Base-by-base conservation (phyloP, 2,329 filamentous ascomycete genomes). In the Coccinonectria pachysandricola region DNA sequence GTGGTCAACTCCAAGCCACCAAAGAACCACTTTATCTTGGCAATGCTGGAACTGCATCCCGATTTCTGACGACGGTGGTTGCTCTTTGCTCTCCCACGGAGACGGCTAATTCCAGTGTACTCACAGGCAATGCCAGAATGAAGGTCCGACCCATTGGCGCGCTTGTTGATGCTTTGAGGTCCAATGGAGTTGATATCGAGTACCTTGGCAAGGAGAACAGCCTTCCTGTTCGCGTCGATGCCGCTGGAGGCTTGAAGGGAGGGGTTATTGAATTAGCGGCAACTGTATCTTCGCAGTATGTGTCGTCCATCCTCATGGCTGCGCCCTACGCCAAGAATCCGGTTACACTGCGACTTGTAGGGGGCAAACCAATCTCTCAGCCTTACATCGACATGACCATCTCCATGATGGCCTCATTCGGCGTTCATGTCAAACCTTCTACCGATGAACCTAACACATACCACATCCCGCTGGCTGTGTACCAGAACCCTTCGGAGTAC, bases 321-420 rank as follows among this genome's bases (percentile, higher is more conserved):
- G 91, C 91, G 0, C 91, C 91, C 0, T 98, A 96, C 49, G 91
- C 91, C 23, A 95, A 94, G 59, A 77, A 86, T 36, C 83, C 88
- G 0, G 87, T 98, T 19, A 95, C 85, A 0, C 62, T 98, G 39
- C 79, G 78, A 20, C 68, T 98, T 19, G 79, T 96, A 8, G 91
- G 91, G n/a, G 91, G 87, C 29, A 96, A 94, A 54, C 88, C 91
- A 21, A 94, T 98, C 39, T 96, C 88, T 2, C 87, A 96, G 52
- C 76, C 79, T 2, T 98, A 98, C 54, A 96, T 98, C 46, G 86
- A 98, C 52, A 96, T 98, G 88, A 98, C 91, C 2, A 86, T 92
- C 27, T 72, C 86, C 10, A 98, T 98, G 88, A 98, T 98, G 91
- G 70, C 71, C 28, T 71, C 81, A 3, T 98, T 98, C 48, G 91